These are phyloP conservation scores for Hygrophila difformis DNA, from an alignment of 257 asterid genomes.

Conservation along the genomic window DNA sequence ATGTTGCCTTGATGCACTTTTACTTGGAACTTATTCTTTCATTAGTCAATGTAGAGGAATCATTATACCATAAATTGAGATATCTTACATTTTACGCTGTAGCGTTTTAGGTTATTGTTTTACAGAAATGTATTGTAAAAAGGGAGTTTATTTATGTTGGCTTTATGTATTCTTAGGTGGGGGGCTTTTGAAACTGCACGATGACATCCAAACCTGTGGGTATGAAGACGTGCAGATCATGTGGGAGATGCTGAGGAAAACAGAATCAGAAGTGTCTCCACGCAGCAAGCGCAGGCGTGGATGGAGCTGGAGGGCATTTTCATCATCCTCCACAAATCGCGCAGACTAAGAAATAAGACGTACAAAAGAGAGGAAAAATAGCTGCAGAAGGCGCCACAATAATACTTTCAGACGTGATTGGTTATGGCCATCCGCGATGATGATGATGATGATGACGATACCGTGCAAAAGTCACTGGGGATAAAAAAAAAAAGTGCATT, in stretches of 20 bases:
- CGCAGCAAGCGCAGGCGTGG: constrained; percentile 42
- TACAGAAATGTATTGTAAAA: too few relatives aligned
- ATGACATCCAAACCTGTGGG: constrained; percentile 85
- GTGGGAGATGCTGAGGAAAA: constrained; percentile 88
- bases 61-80: too few relatives aligned
- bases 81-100: too few relatives aligned
- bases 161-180: background rate
- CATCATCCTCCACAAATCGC: constrained; percentile 28
- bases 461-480: too few relatives aligned
- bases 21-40: constrained; percentile 15
- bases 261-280: constrained; percentile 38
- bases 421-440: background rate
- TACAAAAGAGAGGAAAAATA: too few relatives aligned
- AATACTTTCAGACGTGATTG: too few relatives aligned
- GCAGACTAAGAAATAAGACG: background rate
- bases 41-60: background rate
- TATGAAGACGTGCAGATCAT: constrained; percentile 86
- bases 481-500: too few relatives aligned
- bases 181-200: constrained; percentile 62
- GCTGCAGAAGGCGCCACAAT: too few relatives aligned
- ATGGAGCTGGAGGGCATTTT: constrained; percentile 45
- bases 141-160: too few relatives aligned
- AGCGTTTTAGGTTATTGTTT: too few relatives aligned
- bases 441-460: too few relatives aligned
- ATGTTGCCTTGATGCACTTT: background rate